Evolutionary conservation across 2,329 filamentous ascomycete genomes (phyloP), one percentile per base, ranked within the genome.

Genomic region (Penicillium sp.): DNA sequence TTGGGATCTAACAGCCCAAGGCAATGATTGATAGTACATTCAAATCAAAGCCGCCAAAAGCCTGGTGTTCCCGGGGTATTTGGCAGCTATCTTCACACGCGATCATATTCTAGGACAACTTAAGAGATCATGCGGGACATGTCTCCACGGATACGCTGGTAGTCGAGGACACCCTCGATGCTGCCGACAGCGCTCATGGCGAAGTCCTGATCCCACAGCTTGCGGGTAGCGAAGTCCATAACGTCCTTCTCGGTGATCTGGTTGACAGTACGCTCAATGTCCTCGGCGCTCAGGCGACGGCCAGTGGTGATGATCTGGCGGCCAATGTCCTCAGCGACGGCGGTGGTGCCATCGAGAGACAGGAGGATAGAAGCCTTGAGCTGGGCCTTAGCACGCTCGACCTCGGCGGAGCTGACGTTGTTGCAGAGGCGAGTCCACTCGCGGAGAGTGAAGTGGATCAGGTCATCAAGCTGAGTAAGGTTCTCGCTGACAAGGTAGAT

Each of bases 241-340:
- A 99, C 90, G 70, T 97, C 91, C 83, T 95, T 95, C 78, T 92
- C 91, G 62, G 91, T 91, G 72, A 99, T 93, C 67, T 80, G 82
- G 70, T 92, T 88, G 67, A 99, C 91, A 65, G 88, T 85, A 68
- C 90, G 86, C 85, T 99, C 94, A 63, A 99, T 93, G 83, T 99
- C 94, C 75, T 89, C 88, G 57, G 94, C 90, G 73, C 81, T 86
- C 85, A 95, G 88, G 64, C 93, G 88, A 70, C 92, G 89, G 73
- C 94, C 94, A 55, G 94, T 97, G 71, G 92, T 97, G 80, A 99
- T 87, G 78, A 99, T 91, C 81, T 99, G 94, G 77, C 94, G 90
- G 71, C 94, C 94, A 76, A 99, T 96, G 75, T 99, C 94, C 83
- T 99, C 94, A 58, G 94, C 94, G 51, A 97, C 88, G 67, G 94